These are phyloP conservation scores for Candida endomychidarum DNA, from an alignment of 805 yeast genomes.

Conservation along the genomic window DNA sequence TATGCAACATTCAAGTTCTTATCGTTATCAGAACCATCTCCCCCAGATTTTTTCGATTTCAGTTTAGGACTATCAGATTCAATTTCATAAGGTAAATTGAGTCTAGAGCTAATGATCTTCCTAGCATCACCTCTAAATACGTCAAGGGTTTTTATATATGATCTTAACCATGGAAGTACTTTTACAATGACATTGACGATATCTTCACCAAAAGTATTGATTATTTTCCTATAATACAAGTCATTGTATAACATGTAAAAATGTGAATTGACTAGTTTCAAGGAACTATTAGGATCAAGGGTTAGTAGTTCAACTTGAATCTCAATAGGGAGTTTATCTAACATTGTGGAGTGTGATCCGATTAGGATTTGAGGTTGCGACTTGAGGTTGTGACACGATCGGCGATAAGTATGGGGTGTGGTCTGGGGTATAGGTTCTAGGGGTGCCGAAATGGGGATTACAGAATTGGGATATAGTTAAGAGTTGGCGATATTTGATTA, in stretches of 20 bases:
- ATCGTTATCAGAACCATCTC: conserved; percentile 8
- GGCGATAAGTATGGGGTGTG: background rate
- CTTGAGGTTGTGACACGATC: background rate
- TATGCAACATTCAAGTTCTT: conserved; percentile 28
- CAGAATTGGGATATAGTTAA: too few relatives aligned
- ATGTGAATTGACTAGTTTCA: conserved; percentile 37
- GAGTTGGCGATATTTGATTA: too few relatives aligned
- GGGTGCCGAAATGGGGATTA: too few relatives aligned
- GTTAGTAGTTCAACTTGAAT: conserved; percentile 38
- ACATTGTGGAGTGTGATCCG: conserved; percentile 10
- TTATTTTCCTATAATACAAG: conserved; percentile 40
- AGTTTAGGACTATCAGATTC: background rate
- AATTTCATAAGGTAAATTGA: conserved; percentile 26
- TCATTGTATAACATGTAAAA: conserved; percentile 54
- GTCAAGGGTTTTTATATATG: conserved; percentile 41
- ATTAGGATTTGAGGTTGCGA: conserved; percentile 1
- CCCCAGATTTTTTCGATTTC: conserved; percentile 1
- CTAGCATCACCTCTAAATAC: conserved; percentile 30
- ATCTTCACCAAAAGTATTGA: conserved; percentile 37
- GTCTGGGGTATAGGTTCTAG: background rate
- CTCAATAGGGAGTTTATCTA: conserved; percentile 40
- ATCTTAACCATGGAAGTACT: conserved; percentile 38
- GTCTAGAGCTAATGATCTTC: conserved; percentile 25
- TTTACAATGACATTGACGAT: conserved; percentile 30
- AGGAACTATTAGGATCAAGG: conserved; percentile 31